These are phyloP conservation scores for Saksenaea vasiformis DNA, from an alignment of 371 early-diverging fungal genomes.

Conservation along the genomic window DNA sequence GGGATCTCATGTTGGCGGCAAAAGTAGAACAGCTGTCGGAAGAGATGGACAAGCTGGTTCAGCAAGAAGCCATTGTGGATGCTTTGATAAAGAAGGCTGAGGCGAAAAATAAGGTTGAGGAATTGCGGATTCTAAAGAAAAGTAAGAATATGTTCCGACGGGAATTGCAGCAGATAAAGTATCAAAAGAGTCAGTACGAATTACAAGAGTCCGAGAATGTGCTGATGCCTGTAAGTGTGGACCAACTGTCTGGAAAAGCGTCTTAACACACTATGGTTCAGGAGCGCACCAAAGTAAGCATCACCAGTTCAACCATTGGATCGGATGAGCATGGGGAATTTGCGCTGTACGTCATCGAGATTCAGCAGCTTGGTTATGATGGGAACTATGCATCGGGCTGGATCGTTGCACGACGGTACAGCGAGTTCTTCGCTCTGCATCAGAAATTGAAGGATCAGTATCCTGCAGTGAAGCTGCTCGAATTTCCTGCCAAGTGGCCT, in stretches of 20 bases:
- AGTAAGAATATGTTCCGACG: constrained; percentile 59
- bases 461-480: constrained; percentile 62
- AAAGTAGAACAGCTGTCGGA: constrained; percentile 55
- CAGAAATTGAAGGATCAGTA: constrained; percentile 60
- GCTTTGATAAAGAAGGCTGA: constrained; percentile 65
- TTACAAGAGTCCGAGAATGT: constrained; percentile 67
- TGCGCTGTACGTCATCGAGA: constrained; percentile 78
- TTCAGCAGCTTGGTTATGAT: constrained; percentile 63
- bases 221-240: constrained; percentile 64
- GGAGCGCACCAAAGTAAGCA: constrained; percentile 62
- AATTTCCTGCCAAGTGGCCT: constrained; percentile 78
- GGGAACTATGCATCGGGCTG: constrained; percentile 68
- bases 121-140: constrained; percentile 65
- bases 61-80: constrained; percentile 70
- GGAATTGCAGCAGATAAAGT: constrained; percentile 61
- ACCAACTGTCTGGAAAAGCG: not conserved
- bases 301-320: constrained; percentile 61
- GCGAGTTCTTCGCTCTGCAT: constrained; percentile 82
- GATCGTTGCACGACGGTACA: constrained; percentile 79
- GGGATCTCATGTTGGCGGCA: constrained; percentile 64
- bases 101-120: constrained; percentile 45
- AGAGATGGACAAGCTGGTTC: constrained; percentile 59
- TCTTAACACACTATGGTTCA: constrained; percentile 15
- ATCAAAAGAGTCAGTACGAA: constrained; percentile 72
- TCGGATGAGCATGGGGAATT: constrained; percentile 63